Evolutionary conservation across 441 rosid genomes (phyloP).

Genomic region (Pelargonium australe): DNA sequence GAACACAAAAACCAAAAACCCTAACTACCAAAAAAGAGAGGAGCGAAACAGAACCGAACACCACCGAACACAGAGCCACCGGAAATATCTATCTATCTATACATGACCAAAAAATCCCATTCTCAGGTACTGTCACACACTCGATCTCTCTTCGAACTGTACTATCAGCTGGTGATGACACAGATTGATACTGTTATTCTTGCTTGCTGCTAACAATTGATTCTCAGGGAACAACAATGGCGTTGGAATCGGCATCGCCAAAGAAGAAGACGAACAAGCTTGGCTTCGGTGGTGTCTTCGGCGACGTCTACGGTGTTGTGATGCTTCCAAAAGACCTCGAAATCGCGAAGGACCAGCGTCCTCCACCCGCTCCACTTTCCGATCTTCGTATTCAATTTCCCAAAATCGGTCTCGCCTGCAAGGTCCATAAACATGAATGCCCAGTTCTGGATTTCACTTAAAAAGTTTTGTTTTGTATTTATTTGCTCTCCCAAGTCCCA

Average conservation of each 20-base stretch:
- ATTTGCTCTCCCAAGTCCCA: neutral
- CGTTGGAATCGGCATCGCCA: constrained; percentile 6
- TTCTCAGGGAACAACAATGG: neutral
- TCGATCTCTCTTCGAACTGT: neutral
- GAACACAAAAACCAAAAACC: neutral
- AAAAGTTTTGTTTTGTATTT: too few species aligned
- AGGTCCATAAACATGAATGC: neutral
- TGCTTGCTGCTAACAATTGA: neutral
- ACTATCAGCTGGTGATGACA: neutral
- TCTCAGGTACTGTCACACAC: neutral
- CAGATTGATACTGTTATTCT: neutral
- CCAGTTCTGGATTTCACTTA: too few species aligned
- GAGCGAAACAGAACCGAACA: neutral
- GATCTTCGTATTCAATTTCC: neutral
- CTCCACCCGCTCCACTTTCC: neutral
- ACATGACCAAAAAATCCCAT: neutral
- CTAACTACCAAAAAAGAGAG: neutral
- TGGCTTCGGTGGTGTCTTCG: constrained; percentile 6
- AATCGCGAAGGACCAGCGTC: neutral
- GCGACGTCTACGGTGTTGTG: neutral
- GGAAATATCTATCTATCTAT: neutral
- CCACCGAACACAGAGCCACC: neutral
- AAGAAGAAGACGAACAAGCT: neutral
- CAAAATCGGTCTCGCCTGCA: neutral
- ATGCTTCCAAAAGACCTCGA: neutral